Evolutionary conservation across 2,329 filamentous ascomycete species (phyloP).

Genomic region (Hypomyces perniciosus): DNA sequence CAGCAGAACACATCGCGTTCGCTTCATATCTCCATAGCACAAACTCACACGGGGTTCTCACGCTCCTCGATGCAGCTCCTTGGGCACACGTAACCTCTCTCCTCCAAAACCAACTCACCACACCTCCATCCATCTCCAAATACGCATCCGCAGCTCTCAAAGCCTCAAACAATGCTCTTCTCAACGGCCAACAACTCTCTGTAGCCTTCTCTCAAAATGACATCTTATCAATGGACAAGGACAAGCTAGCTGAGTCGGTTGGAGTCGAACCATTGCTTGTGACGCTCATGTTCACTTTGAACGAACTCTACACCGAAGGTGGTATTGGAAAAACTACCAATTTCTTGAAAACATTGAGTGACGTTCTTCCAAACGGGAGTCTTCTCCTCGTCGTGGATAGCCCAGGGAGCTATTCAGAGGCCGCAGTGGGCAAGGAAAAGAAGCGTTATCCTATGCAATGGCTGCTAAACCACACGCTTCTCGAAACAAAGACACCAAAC

Average conservation of each 20-base stretch:
- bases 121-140: slow-evolving; percentile 42
- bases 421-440: slow-evolving; percentile 57
- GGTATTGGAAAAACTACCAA: slow-evolving; percentile 67
- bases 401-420: slow-evolving; percentile 85
- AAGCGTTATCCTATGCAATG: slow-evolving; percentile 88
- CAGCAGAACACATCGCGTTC: slow-evolving; percentile 56
- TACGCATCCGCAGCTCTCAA: slow-evolving; percentile 45
- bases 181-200: slow-evolving; percentile 33
- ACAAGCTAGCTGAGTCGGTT: slow-evolving; percentile 28
- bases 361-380: slow-evolving; percentile 50
- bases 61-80: slow-evolving; percentile 74
- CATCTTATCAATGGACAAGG: slow-evolving; percentile 36
- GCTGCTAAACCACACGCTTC: slow-evolving; percentile 76
- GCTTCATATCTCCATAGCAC: slow-evolving; percentile 36
- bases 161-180: slow-evolving; percentile 39
- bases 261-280: slow-evolving; percentile 48
- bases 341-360: slow-evolving; percentile 66
- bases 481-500: slow-evolving; percentile 35
- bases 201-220: slow-evolving; percentile 43
- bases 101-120: slow-evolving; percentile 52
- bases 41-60: slow-evolving; percentile 36
- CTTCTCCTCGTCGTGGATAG: slow-evolving; percentile 84
- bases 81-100: slow-evolving; percentile 61
- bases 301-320: slow-evolving; percentile 82
- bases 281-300: slow-evolving; percentile 89